These are phyloP conservation scores for Lecanicillium sp. DNA, from an alignment of 2,329 filamentous ascomycete genomes.

Conservation along the genomic window DNA sequence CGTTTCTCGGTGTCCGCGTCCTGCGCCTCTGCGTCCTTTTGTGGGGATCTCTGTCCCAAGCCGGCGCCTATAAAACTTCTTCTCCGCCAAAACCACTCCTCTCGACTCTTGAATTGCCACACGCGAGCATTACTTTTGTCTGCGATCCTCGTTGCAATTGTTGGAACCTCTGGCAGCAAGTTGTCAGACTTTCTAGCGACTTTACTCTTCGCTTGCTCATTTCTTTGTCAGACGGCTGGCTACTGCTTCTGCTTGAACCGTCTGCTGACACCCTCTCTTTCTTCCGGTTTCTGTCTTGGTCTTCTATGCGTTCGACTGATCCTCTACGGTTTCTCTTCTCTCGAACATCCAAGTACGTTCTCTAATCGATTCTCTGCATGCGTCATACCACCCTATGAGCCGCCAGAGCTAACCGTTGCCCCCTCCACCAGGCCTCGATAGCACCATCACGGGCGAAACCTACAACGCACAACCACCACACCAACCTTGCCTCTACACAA, in stretches of 20 bases:
- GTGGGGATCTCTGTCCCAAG: no score
- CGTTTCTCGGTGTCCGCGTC: no score
- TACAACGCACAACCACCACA: not conserved
- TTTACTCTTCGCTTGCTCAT: slow-evolving; percentile 10
- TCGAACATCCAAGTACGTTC: slow-evolving; percentile 76
- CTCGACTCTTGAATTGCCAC: no score
- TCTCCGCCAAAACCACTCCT: no score
- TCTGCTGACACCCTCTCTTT: slow-evolving; percentile 12
- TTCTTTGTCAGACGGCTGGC: slow-evolving; percentile 14
- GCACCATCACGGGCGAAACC: slow-evolving; percentile 33
- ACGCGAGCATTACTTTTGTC: no score
- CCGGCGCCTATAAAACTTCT: no score
- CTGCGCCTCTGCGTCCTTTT: no score
- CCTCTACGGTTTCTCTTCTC: slow-evolving; percentile 85
- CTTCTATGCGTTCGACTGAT: slow-evolving; percentile 86
- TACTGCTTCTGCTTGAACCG: slow-evolving; percentile 12
- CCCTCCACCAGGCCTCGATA: slow-evolving; percentile 45
- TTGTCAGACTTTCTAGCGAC: not conserved
- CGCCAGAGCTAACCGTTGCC: not conserved
- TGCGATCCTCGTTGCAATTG: no score
- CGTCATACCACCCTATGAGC: slow-evolving; percentile 1
- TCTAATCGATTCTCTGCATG: slow-evolving; percentile 1
- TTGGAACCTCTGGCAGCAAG: no score
- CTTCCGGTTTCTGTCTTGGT: slow-evolving; percentile 22
- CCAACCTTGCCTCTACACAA: not conserved